Conservation (phyloP, 78 protist species). For the Protostelium mycophagum region DNA sequence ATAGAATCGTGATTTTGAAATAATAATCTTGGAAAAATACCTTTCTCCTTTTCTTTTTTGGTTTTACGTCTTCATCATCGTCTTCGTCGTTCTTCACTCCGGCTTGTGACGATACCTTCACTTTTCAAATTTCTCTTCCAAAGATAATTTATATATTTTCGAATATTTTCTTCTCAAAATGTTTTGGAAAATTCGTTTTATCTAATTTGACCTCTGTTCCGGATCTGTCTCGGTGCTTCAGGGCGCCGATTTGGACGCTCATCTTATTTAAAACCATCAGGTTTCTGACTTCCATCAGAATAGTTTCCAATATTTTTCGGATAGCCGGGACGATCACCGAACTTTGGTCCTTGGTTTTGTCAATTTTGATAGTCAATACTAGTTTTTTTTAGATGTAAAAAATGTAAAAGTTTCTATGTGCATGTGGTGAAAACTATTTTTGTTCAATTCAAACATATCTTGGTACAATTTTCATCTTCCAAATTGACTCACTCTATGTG, state of each 20-base stretch:
- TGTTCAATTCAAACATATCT: no score
- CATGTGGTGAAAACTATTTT: no score
- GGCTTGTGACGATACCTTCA: not conserved
- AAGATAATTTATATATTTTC: no score
- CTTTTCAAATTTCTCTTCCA: not conserved
- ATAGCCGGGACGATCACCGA: not conserved
- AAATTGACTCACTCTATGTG: not conserved
- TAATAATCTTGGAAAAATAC: not conserved
- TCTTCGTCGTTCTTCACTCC: no score
- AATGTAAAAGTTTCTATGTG: no score
- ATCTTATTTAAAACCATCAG: not conserved
- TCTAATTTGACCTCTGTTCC: not conserved
- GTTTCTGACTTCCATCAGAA: not conserved
- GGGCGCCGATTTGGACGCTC: not conserved
- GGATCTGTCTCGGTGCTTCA: not conserved
- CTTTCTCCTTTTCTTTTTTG: not conserved
- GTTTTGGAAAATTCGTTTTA: no score
- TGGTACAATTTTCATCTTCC: no score
- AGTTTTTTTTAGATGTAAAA: not conserved
- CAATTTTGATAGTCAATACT: no score
- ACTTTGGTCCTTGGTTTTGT: not conserved
- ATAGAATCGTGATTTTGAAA: not conserved
- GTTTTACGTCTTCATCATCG: not conserved
- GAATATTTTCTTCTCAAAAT: no score
- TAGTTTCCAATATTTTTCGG: not conserved